Conservation (phyloP, 75 land plant species). For the Chamaecyparis obtusa region DNA sequence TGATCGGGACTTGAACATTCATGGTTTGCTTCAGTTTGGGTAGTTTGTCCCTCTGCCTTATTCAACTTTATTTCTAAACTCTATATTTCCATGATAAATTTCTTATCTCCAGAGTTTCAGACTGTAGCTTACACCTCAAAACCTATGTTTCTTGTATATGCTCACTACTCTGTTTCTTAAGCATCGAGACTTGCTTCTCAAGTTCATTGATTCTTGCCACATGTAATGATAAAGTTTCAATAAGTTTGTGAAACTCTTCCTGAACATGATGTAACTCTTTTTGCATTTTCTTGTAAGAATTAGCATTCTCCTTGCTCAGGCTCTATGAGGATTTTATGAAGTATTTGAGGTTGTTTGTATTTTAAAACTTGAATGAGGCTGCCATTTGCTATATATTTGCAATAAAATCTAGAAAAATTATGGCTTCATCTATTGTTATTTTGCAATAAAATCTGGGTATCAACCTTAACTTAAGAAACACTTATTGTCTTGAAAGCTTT, state of each 20-base stretch:
- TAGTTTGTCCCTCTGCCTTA: background rate
- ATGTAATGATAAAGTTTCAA: background rate
- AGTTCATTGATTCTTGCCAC: slow-evolving; percentile 8
- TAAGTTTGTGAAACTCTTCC: slow-evolving; percentile 14
- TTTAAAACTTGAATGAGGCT: too few species aligned
- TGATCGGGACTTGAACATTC: slow-evolving; percentile 9
- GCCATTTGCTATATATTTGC: too few species aligned
- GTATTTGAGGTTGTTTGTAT: too few species aligned
- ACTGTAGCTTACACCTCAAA: background rate
- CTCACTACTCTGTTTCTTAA: background rate
- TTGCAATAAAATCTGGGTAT: too few species aligned
- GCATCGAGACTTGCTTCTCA: slow-evolving; percentile 7
- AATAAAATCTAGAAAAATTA: too few species aligned
- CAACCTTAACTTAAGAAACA: too few species aligned
- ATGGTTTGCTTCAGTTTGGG: background rate
- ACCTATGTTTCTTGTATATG: background rate
- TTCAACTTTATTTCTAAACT: background rate
- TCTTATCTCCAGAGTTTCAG: slow-evolving; percentile 8
- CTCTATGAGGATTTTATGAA: too few species aligned
- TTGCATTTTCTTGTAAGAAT: too few species aligned
- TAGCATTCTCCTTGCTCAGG: too few species aligned
- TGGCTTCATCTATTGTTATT: too few species aligned
- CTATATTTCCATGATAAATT: background rate
- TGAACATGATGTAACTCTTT: slow-evolving; percentile 15
- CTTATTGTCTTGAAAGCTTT: too few species aligned